A percentile compares a stretch with the other conserved stretches of the same genome.
phyloP scores from a whole-genome alignment of 2,329 filamentous ascomycete species.

The Ceratocystis lukuohia region DNA sequence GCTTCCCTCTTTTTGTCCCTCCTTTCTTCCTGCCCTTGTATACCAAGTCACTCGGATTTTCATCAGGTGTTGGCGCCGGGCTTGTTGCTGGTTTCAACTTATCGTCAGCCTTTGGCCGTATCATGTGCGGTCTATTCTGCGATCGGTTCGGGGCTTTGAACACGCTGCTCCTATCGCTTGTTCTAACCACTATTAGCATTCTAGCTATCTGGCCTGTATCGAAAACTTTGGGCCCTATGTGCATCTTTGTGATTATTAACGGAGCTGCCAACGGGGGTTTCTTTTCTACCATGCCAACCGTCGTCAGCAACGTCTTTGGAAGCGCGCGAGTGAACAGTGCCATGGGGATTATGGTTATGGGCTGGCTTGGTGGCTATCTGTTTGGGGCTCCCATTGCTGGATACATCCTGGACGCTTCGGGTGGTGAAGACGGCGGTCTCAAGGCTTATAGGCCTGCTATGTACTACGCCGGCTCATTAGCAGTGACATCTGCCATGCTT shows the following conservation, averaged over 20 bases:
- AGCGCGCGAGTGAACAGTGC: conserved; percentile 40
- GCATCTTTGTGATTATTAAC: conserved; percentile 46
- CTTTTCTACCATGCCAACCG: conserved; percentile 51
- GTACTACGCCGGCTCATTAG: conserved; percentile 45
- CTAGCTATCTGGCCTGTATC: conserved; percentile 48
- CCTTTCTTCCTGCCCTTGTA: conserved; percentile 50
- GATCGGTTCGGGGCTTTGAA: conserved; percentile 44
- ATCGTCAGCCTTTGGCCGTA: conserved; percentile 43
- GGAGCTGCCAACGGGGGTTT: conserved; percentile 49
- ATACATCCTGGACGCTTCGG: conserved; percentile 42
- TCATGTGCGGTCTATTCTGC: conserved; percentile 40
- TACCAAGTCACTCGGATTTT: conserved; percentile 40
- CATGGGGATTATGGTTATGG: conserved; percentile 49
- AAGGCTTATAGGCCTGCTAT: conserved; percentile 47
- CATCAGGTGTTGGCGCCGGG: conserved; percentile 39
- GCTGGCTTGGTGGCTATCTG: conserved; percentile 48
- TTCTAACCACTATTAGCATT: conserved; percentile 44
- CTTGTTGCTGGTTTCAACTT: conserved; percentile 50
- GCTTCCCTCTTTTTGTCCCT: conserved; percentile 47
- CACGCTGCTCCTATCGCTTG: conserved; percentile 37
- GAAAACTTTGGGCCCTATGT: conserved; percentile 38
- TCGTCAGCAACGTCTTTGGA: conserved; percentile 46
- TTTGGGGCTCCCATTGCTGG: conserved; percentile 48
- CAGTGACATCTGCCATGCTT: conserved; percentile 32
- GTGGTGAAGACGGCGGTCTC: conserved; percentile 36